A percentile compares a stretch with the other conserved stretches of the same genome.
These are phyloP conservation scores for Fragilariopsis cylindrus DNA, from an alignment of 108 stramenopile species.

Conservation along the genomic window DNA sequence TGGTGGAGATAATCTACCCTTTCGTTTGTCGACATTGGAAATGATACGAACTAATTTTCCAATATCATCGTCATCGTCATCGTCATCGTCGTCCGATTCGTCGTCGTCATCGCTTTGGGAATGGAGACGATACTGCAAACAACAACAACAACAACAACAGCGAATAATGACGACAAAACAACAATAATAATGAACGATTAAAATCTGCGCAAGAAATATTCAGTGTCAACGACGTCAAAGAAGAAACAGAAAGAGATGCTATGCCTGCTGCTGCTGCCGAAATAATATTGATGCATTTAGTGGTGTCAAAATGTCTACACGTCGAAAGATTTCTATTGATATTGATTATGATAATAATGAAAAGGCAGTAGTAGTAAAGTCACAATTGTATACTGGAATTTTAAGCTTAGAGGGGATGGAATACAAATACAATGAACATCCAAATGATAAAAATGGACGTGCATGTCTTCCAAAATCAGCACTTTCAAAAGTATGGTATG, in stretches of 20 bases:
- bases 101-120: constrained; percentile 34
- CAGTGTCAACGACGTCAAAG: constrained; percentile 28
- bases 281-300: background rate
- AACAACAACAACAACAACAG: background rate
- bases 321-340: background rate
- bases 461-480: constrained; percentile 33
- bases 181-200: constrained; percentile 9
- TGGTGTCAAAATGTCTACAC: background rate
- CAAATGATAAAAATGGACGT: constrained; percentile 25
- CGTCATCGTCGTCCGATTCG: background rate
- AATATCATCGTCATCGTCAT: background rate
- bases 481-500: constrained; percentile 24
- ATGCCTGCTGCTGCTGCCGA: background rate
- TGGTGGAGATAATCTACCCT: constrained; percentile 37
- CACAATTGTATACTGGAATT: constrained; percentile 42
- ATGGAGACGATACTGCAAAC: constrained; percentile 32
- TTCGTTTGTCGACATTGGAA: constrained; percentile 37
- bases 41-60: constrained; percentile 29
- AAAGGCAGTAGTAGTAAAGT: constrained; percentile 20
- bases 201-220: constrained; percentile 30
- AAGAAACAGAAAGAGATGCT: background rate
- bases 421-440: background rate
- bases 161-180: background rate
- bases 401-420: constrained; percentile 32
- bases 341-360: background rate